Percentiles rank a stretch among this genome's conserved stretches.
These are phyloP conservation scores for Trichoderma afroharzianum DNA, from an alignment of 2,329 filamentous ascomycete genomes.

Conservation along the genomic window DNA sequence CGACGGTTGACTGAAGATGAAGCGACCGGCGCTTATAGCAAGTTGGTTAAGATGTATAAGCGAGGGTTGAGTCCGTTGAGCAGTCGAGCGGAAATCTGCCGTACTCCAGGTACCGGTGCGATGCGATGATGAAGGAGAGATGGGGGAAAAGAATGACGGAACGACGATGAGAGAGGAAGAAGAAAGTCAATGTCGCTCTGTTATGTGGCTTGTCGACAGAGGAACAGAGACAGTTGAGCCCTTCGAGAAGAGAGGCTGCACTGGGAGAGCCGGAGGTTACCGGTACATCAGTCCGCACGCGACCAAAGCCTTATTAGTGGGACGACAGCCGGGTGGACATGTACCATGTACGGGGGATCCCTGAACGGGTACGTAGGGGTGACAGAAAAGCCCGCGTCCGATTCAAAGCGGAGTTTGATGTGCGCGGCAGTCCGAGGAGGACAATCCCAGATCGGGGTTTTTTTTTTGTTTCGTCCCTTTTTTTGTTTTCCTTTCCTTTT, in stretches of 20 bases:
- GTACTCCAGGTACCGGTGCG: constrained; percentile 14
- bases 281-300: constrained; percentile 5
- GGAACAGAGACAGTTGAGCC: background rate
- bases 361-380: background rate
- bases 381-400: constrained; percentile 7
- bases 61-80: background rate
- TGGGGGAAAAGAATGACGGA: background rate
- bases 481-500: background rate
- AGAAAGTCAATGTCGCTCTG: background rate
- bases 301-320: constrained; percentile 13
- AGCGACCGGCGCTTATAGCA: constrained; percentile 15
- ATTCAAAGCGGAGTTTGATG: constrained; percentile 6
- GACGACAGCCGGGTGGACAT: background rate
- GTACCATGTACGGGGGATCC: background rate
- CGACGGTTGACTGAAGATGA: background rate
- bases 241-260: background rate
- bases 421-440: background rate
- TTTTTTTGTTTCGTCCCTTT: background rate
- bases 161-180: background rate
- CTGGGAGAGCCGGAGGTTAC: background rate
- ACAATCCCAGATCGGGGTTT: background rate
- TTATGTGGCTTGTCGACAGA: background rate
- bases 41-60: background rate
- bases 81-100: background rate
- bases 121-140: background rate